Conservation (phyloP, 805 yeast genomes). For the Myxozyma vanderwaltii region DNA sequence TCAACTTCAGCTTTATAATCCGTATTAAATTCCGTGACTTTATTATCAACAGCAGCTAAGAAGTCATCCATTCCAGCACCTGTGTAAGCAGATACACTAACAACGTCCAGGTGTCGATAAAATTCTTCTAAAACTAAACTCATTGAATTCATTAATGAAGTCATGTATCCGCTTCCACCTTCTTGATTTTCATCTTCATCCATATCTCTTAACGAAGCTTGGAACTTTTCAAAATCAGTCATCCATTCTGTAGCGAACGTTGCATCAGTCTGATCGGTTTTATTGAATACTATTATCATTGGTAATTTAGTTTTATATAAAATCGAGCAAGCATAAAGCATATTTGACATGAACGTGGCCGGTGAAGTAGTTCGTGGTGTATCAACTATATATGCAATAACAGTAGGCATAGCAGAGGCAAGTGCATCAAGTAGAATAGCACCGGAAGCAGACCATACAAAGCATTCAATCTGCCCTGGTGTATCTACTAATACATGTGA, state of each 20-base stretch:
- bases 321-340: conserved; percentile 97
- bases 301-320: conserved; percentile 94
- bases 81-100: conserved; percentile 87
- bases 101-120: conserved; percentile 88
- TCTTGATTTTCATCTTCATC: conserved; percentile 62
- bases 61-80: conserved; percentile 95
- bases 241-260: conserved; percentile 95
- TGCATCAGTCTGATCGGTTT: conserved; percentile 84
- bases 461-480: conserved; percentile 98
- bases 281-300: conserved; percentile 94
- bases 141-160: conserved; percentile 90
- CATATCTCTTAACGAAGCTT: conserved; percentile 67
- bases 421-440: conserved; percentile 94
- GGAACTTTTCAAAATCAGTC: conserved; percentile 93
- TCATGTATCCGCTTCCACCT: conserved; percentile 87
- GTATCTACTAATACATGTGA: conserved; percentile 82
- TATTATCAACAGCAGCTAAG: conserved; percentile 76
- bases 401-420: conserved; percentile 94
- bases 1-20: conserved; percentile 87
- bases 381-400: conserved; percentile 92
- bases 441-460: conserved; percentile 94
- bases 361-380: conserved; percentile 95
- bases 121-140: conserved; percentile 95
- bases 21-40: conserved; percentile 82
- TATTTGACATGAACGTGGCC: conserved; percentile 95